A percentile compares a stretch with the other conserved stretches of the same genome.
Conservation (phyloP, 495 filamentous ascomycete species). For the Penicillium goetzii region DNA sequence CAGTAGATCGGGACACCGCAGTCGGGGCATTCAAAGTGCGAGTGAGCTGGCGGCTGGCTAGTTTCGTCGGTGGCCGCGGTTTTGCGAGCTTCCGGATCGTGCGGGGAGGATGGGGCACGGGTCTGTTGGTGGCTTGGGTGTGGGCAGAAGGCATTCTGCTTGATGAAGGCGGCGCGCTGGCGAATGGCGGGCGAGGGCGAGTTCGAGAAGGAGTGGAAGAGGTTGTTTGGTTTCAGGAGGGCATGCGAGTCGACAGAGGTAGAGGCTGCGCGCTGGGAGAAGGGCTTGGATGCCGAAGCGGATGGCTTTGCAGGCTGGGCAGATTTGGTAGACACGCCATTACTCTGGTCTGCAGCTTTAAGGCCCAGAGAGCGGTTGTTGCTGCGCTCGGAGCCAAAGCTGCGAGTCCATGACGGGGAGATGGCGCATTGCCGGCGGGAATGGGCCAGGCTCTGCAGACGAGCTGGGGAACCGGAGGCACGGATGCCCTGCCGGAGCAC, state of each 20-base stretch:
- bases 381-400: constrained; percentile 38
- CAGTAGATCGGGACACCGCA: constrained; percentile 95
- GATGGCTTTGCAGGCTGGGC: constrained; percentile 8
- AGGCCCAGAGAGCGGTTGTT: constrained; percentile 26
- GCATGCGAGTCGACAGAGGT: constrained; percentile 41
- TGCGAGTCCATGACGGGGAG: constrained; percentile 35
- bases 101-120: constrained; percentile 58
- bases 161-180: constrained; percentile 82
- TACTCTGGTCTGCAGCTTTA: constrained; percentile 23
- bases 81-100: constrained; percentile 64
- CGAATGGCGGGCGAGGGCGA: constrained; percentile 87
- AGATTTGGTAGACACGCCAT: constrained; percentile 13
- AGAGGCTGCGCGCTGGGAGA: constrained; percentile 34
- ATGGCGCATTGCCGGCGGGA: constrained; percentile 31
- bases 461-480: constrained; percentile 23
- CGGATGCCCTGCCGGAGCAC: constrained; percentile 37
- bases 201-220: constrained; percentile 88
- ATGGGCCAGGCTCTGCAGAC: constrained; percentile 30
- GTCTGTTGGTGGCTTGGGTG: constrained; percentile 81
- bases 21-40: constrained; percentile 93
- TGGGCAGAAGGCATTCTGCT: constrained; percentile 87
- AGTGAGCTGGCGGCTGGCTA: constrained; percentile 69
- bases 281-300: constrained; percentile 18
- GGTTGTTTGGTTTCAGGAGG: constrained; percentile 75
- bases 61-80: constrained; percentile 38